These are phyloP conservation scores for Emmonsiellopsis sp. DNA, from an alignment of 2,329 filamentous ascomycete genomes.

Conservation along the genomic window DNA sequence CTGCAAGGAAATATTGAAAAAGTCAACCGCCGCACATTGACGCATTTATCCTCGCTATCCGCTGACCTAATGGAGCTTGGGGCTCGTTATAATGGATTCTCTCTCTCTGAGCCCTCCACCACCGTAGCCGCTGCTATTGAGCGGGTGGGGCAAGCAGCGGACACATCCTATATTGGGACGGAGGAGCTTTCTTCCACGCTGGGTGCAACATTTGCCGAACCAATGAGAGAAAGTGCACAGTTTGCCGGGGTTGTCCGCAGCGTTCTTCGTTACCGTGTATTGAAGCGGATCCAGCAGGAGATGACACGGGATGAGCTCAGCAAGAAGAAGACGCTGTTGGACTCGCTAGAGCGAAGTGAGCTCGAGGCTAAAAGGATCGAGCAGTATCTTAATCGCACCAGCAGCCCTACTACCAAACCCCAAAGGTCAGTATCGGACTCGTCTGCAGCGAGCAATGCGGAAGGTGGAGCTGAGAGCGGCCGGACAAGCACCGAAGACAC, in stretches of 20 bases:
- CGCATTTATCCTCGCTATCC: slow-evolving; percentile 72
- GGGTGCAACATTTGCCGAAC: slow-evolving; percentile 92
- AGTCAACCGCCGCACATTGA: slow-evolving; percentile 81
- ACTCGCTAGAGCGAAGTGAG: slow-evolving; percentile 88
- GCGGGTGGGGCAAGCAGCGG: slow-evolving; percentile 84
- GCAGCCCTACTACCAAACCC: slow-evolving; percentile 43
- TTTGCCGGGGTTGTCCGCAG: slow-evolving; percentile 89
- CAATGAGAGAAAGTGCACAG: slow-evolving; percentile 94
- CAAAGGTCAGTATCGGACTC: slow-evolving; percentile 57
- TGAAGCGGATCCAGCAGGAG: slow-evolving; percentile 94
- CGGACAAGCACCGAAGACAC: slow-evolving; percentile 63
- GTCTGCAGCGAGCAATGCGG: slow-evolving; percentile 34
- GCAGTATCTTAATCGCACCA: slow-evolving; percentile 68
- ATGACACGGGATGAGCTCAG: slow-evolving; percentile 89
- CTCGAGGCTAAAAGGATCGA: slow-evolving; percentile 87
- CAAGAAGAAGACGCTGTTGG: slow-evolving; percentile 73
- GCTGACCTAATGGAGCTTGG: slow-evolving; percentile 87
- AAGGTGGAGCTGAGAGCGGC: slow-evolving; percentile 32
- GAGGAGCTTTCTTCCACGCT: slow-evolving; percentile 80
- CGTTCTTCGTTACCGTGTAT: slow-evolving; percentile 77
- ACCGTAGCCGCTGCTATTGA: slow-evolving; percentile 89
- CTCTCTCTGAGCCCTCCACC: slow-evolving; percentile 81
- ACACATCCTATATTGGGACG: slow-evolving; percentile 91
- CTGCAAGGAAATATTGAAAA: slow-evolving; percentile 93
- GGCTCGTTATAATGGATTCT: slow-evolving; percentile 94